Base-by-base conservation (phyloP, 208 protist species). In the Wallacemonas sp. region DNA sequence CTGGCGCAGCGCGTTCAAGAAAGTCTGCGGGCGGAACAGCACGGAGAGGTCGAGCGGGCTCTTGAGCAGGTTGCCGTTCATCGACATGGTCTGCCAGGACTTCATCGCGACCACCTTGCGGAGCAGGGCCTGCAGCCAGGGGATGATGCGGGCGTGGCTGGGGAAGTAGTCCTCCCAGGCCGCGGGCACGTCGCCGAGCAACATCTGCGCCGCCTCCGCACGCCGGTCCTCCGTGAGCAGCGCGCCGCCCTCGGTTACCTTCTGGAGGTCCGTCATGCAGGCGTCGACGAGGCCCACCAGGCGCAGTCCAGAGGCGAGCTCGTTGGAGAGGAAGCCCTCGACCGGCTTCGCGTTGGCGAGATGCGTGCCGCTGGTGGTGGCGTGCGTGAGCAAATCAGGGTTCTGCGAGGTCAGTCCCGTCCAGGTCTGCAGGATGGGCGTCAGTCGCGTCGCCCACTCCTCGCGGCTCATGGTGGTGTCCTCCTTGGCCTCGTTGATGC, bases 1-100 rank as follows among this genome's bases (percentile, higher is more conserved):
- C 79, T 98, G 97, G 2, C 97, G 87, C 46, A 99, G 72, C 29
- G 98, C 97, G 59, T 98, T 98, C 25, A 99, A 68, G 65, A 99
- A 98, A 33, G 95, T 98, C 59, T 90, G 72, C 2, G 97, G 94
- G 8, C 93, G 82, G 67, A 99, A 91, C 7, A 99, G 79, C 48
- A 88, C 72, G 14, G 81, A 79, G 16, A 99, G 83, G 36, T 93
- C 74, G 2, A 99, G 46, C 7, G 82, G 65, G 8, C 59, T 20
- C 38, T 73, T 77, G 11, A 98, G 81, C 20, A 99, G 77, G 22
- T 76, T 81, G 26, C 82, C 79, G 10, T 76, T 77, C 8, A 68
- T 26, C 20, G 78, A 55, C 61, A 80, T 57, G 10, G 49, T 66
- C 46, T 94, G 78, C 89, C 85, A 98, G 46, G 84, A 49, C 22